Evolutionary conservation across 371 early-diverging fungal genomes (phyloP).

Genomic region (Coemansia sp.): DNA sequence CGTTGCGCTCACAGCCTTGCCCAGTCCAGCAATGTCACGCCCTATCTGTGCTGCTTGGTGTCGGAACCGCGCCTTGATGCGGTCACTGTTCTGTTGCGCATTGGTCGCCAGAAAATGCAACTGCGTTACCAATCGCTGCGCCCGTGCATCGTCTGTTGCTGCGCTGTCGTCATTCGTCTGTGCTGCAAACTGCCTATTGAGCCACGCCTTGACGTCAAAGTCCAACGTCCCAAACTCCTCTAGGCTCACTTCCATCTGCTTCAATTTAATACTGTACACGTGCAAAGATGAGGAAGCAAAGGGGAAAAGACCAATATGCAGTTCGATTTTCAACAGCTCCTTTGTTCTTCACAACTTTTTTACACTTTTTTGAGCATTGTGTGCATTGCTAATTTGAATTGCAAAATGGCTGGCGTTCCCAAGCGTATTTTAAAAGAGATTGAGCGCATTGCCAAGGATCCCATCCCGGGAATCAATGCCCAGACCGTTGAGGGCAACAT

Average conservation of each 20-base stretch:
- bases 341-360: background rate
- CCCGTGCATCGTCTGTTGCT: slow-evolving; percentile 6
- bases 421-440: slow-evolving; percentile 74
- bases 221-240: slow-evolving; percentile 30
- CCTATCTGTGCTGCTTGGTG: slow-evolving; percentile 39
- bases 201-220: slow-evolving; percentile 38
- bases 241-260: slow-evolving; percentile 32
- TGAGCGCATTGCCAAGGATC: slow-evolving; percentile 89
- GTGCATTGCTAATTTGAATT: background rate
- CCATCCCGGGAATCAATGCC: slow-evolving; percentile 94
- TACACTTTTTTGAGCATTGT: background rate
- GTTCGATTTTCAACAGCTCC: background rate
- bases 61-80: slow-evolving; percentile 45
- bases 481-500: slow-evolving; percentile 91
- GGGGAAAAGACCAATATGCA: background rate
- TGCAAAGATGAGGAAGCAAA: background rate
- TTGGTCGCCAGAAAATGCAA: slow-evolving; percentile 43
- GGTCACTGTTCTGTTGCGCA: slow-evolving; percentile 43
- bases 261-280: background rate
- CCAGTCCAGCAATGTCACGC: slow-evolving; percentile 36
- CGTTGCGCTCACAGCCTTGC: slow-evolving; percentile 24
- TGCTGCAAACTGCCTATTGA: slow-evolving; percentile 34
- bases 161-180: background rate
- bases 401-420: slow-evolving; percentile 10
- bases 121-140: slow-evolving; percentile 43